phyloP scores from a whole-genome alignment of 192 early-diverging fungal genomes.

The Coemansia sp. region DNA sequence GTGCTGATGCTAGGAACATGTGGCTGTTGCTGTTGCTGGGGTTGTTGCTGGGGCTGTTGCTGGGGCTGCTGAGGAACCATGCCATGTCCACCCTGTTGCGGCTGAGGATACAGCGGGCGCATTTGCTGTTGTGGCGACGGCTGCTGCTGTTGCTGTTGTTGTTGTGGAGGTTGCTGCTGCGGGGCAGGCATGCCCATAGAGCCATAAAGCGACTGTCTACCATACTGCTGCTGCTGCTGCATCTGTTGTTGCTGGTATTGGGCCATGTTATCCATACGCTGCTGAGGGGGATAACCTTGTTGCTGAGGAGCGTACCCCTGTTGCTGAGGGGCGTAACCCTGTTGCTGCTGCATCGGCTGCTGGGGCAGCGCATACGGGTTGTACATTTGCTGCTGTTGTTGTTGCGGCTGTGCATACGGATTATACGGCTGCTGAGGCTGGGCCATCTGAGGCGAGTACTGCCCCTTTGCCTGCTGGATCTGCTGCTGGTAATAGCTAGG shows the following conservation, averaged over 20 bases:
- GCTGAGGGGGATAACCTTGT: conserved; percentile 14
- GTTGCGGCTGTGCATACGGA: conserved; percentile 8
- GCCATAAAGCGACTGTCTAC: conserved; percentile 20
- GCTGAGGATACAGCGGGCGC: conserved; percentile 1
- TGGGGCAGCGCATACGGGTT: conserved; percentile 16
- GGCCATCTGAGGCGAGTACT: conserved; percentile 27
- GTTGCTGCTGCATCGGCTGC: conserved; percentile 27
- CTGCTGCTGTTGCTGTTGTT: conserved; percentile 15
- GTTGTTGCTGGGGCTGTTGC: background rate
- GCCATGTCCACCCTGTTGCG: background rate
- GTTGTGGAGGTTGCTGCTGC: conserved; percentile 21
- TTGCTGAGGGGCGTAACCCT: conserved; percentile 13
- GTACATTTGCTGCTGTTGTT: conserved; percentile 40
- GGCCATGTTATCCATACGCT: conserved; percentile 8
- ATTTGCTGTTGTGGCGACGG: conserved; percentile 12
- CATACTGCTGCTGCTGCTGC: conserved; percentile 21
- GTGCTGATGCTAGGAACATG: conserved; percentile 14
- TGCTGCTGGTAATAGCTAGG: conserved; percentile 55
- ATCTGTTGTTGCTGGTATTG: conserved; percentile 16
- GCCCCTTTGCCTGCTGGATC: conserved; percentile 47
- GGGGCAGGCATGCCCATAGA: conserved; percentile 1
- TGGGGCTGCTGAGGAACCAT: background rate
- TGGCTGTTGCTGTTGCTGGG: conserved; percentile 12
- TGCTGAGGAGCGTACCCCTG: conserved; percentile 21
- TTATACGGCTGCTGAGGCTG: conserved; percentile 13